Percentiles rank a stretch among this genome's conserved stretches.
Evolutionary conservation across 176 grass and related monocot genomes (phyloP).

Genomic region (Oryza nivara): DNA sequence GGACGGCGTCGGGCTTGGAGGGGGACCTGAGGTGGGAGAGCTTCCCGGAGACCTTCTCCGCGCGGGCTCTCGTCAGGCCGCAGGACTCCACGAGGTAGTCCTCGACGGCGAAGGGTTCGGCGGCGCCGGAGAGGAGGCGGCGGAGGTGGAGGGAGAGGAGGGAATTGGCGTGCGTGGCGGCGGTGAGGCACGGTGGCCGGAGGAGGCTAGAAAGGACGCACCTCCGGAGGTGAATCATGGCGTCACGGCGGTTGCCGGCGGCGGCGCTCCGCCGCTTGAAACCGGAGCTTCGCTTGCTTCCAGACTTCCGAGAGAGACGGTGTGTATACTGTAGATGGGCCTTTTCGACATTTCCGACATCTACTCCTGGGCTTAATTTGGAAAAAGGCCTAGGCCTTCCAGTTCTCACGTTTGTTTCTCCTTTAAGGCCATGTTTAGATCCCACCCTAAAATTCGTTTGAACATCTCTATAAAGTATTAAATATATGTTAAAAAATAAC

Average conservation of each 20-base stretch:
- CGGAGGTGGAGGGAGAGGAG: not conserved
- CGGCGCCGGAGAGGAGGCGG: conserved; percentile 22
- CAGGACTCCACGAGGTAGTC: conserved; percentile 41
- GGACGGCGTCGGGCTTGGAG: conserved; percentile 32
- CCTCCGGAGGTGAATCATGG: conserved; percentile 4
- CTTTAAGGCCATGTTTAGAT: no score
- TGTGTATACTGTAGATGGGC: not conserved
- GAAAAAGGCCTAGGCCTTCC: not conserved
- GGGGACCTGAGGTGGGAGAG: conserved; percentile 36
- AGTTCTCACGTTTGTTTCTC: not conserved
- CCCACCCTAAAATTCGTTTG: no score
- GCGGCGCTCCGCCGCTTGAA: not conserved
- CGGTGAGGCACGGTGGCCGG: not conserved
- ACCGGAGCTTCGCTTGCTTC: not conserved
- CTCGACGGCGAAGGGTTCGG: conserved; percentile 16
- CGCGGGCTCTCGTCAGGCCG: conserved; percentile 17
- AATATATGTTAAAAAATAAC: no score
- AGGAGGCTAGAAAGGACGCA: not conserved
- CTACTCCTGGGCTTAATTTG: not conserved
- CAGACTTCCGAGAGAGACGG: not conserved
- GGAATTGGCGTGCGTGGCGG: not conserved
- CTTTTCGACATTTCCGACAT: not conserved
- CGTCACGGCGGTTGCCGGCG: not conserved
- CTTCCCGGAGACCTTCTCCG: conserved; percentile 8
- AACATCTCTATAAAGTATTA: no score